A percentile compares a stretch with the other conserved stretches of the same genome.
Conservation (phyloP, 2,329 filamentous ascomycete genomes). For the Sordariomycetes sp. region DNA sequence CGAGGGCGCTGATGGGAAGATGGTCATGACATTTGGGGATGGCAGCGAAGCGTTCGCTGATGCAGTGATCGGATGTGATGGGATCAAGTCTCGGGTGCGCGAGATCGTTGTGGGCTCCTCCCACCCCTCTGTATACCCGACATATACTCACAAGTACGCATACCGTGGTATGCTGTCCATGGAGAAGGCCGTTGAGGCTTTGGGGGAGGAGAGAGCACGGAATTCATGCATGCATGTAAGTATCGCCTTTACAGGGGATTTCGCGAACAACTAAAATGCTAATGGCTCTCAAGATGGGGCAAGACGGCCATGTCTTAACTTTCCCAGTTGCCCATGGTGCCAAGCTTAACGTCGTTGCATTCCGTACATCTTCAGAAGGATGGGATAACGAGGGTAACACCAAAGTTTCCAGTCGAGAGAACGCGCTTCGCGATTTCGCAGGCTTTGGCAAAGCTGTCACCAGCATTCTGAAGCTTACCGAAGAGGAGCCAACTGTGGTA, state of each 20-base stretch:
- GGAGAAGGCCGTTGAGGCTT: conserved; percentile 34
- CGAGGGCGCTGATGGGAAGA: conserved; percentile 11
- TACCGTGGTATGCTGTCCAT: conserved; percentile 39
- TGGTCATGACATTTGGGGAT: conserved; percentile 24
- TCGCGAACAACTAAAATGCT: neutral
- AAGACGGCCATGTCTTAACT: conserved; percentile 43
- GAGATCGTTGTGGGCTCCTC: conserved; percentile 33
- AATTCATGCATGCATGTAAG: conserved; percentile 17
- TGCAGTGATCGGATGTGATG: conserved; percentile 49
- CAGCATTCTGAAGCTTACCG: conserved; percentile 17
- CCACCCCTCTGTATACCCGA: conserved; percentile 22
- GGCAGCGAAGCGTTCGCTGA: conserved; percentile 25
- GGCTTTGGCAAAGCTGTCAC: conserved; percentile 19
- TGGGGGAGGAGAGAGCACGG: conserved; percentile 26
- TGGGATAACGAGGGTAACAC: conserved; percentile 15
- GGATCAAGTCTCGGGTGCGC: conserved; percentile 47
- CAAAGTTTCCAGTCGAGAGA: conserved; percentile 15
- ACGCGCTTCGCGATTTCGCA: conserved; percentile 22
- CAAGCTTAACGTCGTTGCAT: conserved; percentile 44
- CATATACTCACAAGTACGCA: conserved; percentile 45
- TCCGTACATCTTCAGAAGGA: conserved; percentile 18
- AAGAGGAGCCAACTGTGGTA: conserved; percentile 17
- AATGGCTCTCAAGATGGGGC: conserved; percentile 22
- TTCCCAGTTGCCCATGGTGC: conserved; percentile 46
- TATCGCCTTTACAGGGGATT: neutral